phyloP scores from a whole-genome alignment of 192 early-diverging fungal genomes.

The Backusella luteola region DNA sequence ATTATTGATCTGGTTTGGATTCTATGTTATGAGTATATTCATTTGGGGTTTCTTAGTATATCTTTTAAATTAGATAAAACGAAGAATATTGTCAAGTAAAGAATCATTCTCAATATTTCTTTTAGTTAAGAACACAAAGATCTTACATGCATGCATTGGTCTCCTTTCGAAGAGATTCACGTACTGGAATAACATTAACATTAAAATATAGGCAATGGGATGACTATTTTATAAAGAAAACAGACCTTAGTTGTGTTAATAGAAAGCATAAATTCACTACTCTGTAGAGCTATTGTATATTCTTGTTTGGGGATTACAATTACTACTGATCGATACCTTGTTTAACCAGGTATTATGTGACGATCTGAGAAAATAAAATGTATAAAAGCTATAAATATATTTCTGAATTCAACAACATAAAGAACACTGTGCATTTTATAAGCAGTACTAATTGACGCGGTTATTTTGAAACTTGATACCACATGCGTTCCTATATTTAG shows the following conservation, averaged over 20 bases:
- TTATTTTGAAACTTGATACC: neutral
- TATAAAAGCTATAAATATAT: neutral
- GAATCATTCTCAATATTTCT: too few species aligned
- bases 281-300: neutral
- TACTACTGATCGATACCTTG: neutral
- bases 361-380: neutral
- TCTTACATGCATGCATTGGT: neutral
- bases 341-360: neutral
- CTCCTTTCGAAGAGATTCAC: neutral
- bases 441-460: neutral
- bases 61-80: too few species aligned
- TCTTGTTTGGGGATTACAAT: neutral
- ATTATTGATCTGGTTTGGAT: neutral
- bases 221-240: neutral
- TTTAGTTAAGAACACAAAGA: too few species aligned
- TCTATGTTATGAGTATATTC: neutral
- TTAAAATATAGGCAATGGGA: neutral
- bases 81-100: neutral
- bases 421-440: neutral
- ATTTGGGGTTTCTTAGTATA: neutral
- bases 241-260: neutral
- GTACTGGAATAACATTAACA: neutral
- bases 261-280: neutral
- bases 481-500: neutral
- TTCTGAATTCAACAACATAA: neutral